These are phyloP conservation scores for Acmispon strigosus DNA, from an alignment of 306 rosid genomes.

Conservation along the genomic window DNA sequence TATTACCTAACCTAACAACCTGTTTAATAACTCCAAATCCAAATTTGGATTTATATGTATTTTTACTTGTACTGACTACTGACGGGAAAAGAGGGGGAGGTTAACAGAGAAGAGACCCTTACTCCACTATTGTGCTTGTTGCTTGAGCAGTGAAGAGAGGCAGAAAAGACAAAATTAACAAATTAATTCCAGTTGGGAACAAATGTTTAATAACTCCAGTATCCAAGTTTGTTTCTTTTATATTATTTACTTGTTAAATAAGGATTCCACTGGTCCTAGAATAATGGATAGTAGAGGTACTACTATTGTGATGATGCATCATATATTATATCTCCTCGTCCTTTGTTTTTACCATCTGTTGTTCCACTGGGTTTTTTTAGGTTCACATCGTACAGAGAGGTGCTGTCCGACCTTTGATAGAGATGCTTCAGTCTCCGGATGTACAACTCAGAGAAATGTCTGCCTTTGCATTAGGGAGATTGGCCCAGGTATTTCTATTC, in stretches of 20 bases:
- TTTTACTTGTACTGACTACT: not conserved
- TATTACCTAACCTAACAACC: too few relatives aligned
- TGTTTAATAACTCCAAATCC: not conserved
- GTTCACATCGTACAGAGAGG: slow-evolving; percentile 98
- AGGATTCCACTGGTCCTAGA: slow-evolving; percentile 4
- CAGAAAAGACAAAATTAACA: not conserved
- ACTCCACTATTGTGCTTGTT: not conserved
- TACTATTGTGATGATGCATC: slow-evolving; percentile 10
- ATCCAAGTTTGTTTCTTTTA: slow-evolving; percentile 1
- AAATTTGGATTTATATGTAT: not conserved
- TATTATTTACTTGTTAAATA: not conserved
- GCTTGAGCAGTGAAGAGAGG: slow-evolving; percentile 6
- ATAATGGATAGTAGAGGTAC: not conserved
- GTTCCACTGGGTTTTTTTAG: slow-evolving; percentile 32
- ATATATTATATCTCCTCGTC: not conserved
- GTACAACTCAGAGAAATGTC: slow-evolving; percentile 96
- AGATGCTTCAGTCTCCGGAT: slow-evolving; percentile 96
- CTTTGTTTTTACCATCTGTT: not conserved
- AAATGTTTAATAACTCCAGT: not conserved
- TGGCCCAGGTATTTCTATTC: slow-evolving; percentile 71
- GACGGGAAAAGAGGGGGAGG: not conserved
- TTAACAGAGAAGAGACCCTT: not conserved
- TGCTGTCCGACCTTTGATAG: slow-evolving; percentile 92
- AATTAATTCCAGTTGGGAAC: not conserved
- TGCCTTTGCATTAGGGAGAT: slow-evolving; percentile 97